Evolutionary conservation across 2,329 filamentous ascomycete genomes (phyloP).

Genomic region (Aspergillus brunneoviolaceus): DNA sequence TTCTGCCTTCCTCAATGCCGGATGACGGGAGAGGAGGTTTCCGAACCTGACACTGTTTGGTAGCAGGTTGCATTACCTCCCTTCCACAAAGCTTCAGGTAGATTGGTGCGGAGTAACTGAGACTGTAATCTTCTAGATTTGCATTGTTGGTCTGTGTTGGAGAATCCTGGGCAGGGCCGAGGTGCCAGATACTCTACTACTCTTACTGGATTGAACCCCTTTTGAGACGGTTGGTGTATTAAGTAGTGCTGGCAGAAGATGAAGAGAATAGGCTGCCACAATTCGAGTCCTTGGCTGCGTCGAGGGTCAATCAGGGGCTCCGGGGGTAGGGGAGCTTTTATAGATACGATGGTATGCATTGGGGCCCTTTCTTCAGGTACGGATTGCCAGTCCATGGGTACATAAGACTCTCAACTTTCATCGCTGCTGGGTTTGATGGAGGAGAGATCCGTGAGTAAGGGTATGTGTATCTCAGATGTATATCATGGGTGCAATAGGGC

Average conservation of each 20-base stretch:
- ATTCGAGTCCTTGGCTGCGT: not conserved
- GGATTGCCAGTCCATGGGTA: not conserved
- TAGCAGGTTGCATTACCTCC: no score
- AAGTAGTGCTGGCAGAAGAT: no score
- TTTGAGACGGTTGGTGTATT: not conserved
- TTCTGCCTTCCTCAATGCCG: no score
- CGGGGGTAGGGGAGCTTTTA: no score
- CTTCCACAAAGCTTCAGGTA: not conserved
- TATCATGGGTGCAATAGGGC: not conserved
- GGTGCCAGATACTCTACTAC: not conserved
- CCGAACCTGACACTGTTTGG: not conserved
- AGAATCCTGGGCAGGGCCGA: no score
- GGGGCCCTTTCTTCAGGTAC: not conserved
- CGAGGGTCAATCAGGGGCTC: not conserved
- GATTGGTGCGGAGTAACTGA: not conserved
- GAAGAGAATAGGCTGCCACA: not conserved
- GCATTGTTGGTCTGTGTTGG: not conserved
- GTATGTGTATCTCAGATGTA: not conserved
- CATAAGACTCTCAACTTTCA: no score
- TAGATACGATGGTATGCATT: no score
- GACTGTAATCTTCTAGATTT: not conserved
- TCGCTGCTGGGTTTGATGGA: no score
- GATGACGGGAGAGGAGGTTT: no score
- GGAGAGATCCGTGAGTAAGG: no score
- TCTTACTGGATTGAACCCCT: not conserved